phyloP scores from a whole-genome alignment of 176 grass and related monocot genomes.

The Neostapfia colusana region DNA sequence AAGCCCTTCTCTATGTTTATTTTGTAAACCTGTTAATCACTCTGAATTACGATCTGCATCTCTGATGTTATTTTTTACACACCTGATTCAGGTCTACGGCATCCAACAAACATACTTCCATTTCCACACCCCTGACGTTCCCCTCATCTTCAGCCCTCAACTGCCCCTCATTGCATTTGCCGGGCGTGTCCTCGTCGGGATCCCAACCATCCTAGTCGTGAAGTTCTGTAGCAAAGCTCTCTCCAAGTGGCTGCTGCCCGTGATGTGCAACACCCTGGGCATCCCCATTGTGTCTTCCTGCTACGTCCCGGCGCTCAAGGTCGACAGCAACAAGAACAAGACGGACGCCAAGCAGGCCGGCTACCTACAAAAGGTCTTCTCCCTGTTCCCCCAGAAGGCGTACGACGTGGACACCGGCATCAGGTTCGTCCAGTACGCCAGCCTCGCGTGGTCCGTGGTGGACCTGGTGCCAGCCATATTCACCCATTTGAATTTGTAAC shows the following conservation, averaged over 20 bases:
- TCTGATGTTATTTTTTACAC: constrained; percentile 15
- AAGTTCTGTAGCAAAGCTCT: constrained; percentile 96
- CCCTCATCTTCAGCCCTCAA: constrained; percentile 60
- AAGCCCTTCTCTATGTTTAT: background rate
- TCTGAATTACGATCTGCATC: constrained; percentile 2
- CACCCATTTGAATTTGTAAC: constrained; percentile 64
- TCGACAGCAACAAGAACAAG: constrained; percentile 37
- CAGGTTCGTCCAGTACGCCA: constrained; percentile 84
- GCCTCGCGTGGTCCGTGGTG: constrained; percentile 91
- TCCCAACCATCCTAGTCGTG: constrained; percentile 74
- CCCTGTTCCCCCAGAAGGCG: constrained; percentile 64
- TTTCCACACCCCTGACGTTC: constrained; percentile 64
- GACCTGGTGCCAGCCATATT: constrained; percentile 86
- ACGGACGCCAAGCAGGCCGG: constrained; percentile 51
- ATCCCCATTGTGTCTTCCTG: constrained; percentile 80
- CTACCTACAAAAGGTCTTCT: constrained; percentile 60
- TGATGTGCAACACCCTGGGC: constrained; percentile 85
- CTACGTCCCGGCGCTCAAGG: constrained; percentile 79
- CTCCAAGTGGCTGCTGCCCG: constrained; percentile 85
- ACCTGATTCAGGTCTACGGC: constrained; percentile 59
- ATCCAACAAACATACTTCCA: constrained; percentile 85
- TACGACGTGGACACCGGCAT: constrained; percentile 95
- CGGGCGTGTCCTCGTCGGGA: constrained; percentile 63
- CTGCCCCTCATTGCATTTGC: constrained; percentile 50
- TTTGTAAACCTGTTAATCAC: background rate